These are phyloP conservation scores for Xanthoconium purpureum DNA, from an alignment of 768 basidiomycete species.

Conservation along the genomic window DNA sequence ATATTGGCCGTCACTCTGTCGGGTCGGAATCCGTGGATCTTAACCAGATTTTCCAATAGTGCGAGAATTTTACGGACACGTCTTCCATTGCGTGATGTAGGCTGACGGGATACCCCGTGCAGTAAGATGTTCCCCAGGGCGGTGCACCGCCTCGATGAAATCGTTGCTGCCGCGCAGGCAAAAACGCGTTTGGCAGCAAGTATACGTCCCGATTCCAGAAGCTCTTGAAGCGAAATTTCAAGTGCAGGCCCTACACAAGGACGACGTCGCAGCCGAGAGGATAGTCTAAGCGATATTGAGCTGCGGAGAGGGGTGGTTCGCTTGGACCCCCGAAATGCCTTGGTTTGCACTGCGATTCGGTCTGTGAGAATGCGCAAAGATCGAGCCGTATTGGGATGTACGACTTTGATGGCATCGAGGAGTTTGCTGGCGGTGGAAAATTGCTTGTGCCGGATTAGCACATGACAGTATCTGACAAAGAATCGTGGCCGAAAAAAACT, in stretches of 20 bases:
- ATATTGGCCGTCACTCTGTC: slow-evolving; percentile 74
- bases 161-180: slow-evolving; percentile 21
- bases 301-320: slow-evolving; percentile 2
- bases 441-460: slow-evolving; percentile 42
- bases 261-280: slow-evolving; percentile 15
- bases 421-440: slow-evolving; percentile 34
- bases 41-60: slow-evolving; percentile 42
- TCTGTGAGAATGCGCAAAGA: slow-evolving; percentile 4
- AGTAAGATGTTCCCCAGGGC: slow-evolving; percentile 57
- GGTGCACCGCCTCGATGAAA: slow-evolving; percentile 37
- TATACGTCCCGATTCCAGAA: slow-evolving; percentile 36
- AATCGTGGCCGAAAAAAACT: slow-evolving; percentile 40
- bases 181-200: slow-evolving; percentile 46
- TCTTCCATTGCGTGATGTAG: slow-evolving; percentile 39
- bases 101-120: slow-evolving; percentile 38
- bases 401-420: slow-evolving; percentile 22
- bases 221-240: slow-evolving; percentile 20
- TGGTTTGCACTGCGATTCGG: slow-evolving; percentile 8
- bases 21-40: slow-evolving; percentile 48
- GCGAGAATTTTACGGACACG: slow-evolving; percentile 42
- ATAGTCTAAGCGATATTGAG: slow-evolving; percentile 12
- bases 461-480: slow-evolving; percentile 36
- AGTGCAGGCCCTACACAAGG: slow-evolving; percentile 5
- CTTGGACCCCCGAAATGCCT: slow-evolving; percentile 5
- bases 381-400: slow-evolving; percentile 13